phyloP scores from a whole-genome alignment of 176 grass and related monocot genomes.

The Themeda triandra region DNA sequence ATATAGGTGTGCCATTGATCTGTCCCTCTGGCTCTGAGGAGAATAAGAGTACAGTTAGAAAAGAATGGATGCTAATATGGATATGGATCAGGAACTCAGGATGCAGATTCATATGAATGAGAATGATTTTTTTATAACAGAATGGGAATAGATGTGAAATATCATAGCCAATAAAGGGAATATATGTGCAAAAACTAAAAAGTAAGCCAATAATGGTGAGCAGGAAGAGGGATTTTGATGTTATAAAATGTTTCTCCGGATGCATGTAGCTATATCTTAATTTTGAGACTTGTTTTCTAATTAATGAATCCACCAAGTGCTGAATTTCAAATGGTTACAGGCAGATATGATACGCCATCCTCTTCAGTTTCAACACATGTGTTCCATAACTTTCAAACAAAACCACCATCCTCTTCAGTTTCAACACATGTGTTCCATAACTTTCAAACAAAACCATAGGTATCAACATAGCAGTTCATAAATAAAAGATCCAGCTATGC shows the following conservation, averaged over 20 bases:
- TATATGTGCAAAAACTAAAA: conserved; percentile 2
- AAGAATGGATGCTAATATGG: not conserved
- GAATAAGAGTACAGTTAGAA: conserved; percentile 13
- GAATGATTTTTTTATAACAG: not conserved
- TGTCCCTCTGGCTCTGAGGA: conserved; percentile 58
- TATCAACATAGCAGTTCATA: conserved; percentile 25
- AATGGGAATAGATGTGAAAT: too few species aligned
- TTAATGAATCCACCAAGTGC: not conserved
- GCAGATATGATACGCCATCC: not conserved
- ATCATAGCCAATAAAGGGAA: conserved; percentile 15
- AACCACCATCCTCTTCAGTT: not conserved
- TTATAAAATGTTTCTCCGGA: not conserved
- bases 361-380: not conserved
- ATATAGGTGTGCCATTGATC: conserved; percentile 64
- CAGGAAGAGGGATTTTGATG: not conserved
- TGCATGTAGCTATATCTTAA: not conserved
- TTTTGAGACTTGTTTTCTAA: not conserved
- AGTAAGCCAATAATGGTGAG: conserved; percentile 11
- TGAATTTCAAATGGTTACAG: not conserved
- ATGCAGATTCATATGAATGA: conserved; percentile 14
- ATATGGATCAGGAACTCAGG: not conserved
- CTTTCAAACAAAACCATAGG: not conserved
- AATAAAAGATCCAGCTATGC: not conserved
- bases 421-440: not conserved
- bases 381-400: not conserved